These are phyloP conservation scores for Myrica gale DNA, from an alignment of 306 rosid genomes.

Conservation along the genomic window DNA sequence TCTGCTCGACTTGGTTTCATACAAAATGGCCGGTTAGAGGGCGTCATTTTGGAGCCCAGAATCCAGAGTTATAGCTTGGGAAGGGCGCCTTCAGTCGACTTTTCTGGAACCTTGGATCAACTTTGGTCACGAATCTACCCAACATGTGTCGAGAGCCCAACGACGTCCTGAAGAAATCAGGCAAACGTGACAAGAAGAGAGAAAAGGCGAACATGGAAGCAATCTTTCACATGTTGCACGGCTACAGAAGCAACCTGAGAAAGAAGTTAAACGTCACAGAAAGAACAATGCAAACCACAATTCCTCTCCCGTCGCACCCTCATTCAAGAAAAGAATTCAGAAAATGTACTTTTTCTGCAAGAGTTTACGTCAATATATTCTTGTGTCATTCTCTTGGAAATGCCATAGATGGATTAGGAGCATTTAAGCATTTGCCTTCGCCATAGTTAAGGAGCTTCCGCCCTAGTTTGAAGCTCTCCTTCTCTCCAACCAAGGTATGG, in stretches of 20 bases:
- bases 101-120: background rate
- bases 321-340: slow-evolving; percentile 50
- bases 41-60: no score
- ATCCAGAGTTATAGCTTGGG: no score
- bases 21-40: no score
- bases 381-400: slow-evolving; percentile 4
- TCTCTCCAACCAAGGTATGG: slow-evolving; percentile 22
- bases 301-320: slow-evolving; percentile 42
- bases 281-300: slow-evolving; percentile 15
- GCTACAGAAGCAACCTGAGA: slow-evolving; percentile 3
- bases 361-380: slow-evolving; percentile 21
- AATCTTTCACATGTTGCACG: background rate
- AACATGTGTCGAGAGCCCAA: background rate
- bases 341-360: background rate
- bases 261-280: slow-evolving; percentile 11
- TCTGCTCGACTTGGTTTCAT: background rate
- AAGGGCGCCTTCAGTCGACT: no score
- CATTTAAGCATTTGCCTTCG: slow-evolving; percentile 3
- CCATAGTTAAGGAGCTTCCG: slow-evolving; percentile 7
- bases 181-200: background rate
- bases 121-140: background rate
- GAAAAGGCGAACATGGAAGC: background rate
- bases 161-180: background rate
- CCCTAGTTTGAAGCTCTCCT: slow-evolving; percentile 13
- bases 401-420: background rate